Evolutionary conservation across 306 rosid species (phyloP), one percentile per base, ranked within the genome.

Genomic region (Malus fusca): DNA sequence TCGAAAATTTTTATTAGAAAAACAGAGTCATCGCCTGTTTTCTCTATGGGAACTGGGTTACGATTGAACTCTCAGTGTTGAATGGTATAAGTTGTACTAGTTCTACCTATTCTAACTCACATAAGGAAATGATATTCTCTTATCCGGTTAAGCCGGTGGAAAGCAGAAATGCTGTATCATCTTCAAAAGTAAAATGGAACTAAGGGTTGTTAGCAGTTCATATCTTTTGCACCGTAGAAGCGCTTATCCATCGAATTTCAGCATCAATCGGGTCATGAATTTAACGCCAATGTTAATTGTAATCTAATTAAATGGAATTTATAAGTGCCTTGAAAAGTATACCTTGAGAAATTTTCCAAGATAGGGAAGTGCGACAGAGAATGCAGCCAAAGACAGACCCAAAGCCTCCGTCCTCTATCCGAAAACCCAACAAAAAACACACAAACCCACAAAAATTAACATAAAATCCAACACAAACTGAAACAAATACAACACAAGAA

Each of bases 321-420:
- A 0, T 12, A 21, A 71, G 30, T 14, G 65, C 31, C 8, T 19
- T 14, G 56, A 68, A 23, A 66, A 75, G 55, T 82, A 76, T 82
- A 95, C 98, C 98, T 90, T 88, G 71, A 92, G 97, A 84, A 95
- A 90, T 84, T 88, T 89, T 48, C 97, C 97, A 56, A 95, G 76
- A 84, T 88, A 92, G 12, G 97, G 96, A 67, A 95, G 84, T 26
- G 81, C 81, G 70, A 85, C 22, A 28, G 98, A 95, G 80, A 92
- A 85, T 52, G 89, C 90, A 68, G 97, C 96, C 88, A 92, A 86
- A 68, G 96, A 88, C 77, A 95, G 68, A 42, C 97, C 97, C 80
- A 95, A 82, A 79, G 84, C 90, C 72, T 95, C 97, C 59, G 96
- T 87, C 70, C 89, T 90, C 97, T 90, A 35, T 69, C 25, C 59